Evolutionary conservation across 179 eudicot species (phyloP).

Genomic region (Nepenthes alata): DNA sequence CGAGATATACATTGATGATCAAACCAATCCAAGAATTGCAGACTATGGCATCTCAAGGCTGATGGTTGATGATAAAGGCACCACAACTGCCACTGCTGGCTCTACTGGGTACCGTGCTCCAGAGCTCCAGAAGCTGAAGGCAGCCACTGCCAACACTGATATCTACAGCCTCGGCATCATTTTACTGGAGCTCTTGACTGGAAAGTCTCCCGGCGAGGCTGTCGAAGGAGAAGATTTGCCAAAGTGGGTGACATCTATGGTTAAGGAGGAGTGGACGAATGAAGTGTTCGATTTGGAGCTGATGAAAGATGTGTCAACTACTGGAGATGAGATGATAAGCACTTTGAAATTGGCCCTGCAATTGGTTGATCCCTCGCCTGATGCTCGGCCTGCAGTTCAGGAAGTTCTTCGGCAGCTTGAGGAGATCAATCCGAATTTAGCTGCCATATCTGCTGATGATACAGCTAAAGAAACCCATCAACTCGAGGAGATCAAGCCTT

Average conservation of each 20-base stretch:
- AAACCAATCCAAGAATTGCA: slow-evolving; percentile 49
- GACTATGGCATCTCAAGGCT: slow-evolving; percentile 69
- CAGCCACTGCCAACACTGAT: slow-evolving; percentile 58
- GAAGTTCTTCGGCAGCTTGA: slow-evolving; percentile 68
- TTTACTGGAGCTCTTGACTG: slow-evolving; percentile 71
- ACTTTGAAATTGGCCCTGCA: slow-evolving; percentile 79
- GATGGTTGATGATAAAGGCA: slow-evolving; percentile 52
- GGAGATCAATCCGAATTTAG: slow-evolving; percentile 54
- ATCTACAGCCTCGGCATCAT: slow-evolving; percentile 86
- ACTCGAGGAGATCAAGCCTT: too few relatives aligned
- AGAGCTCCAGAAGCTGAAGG: slow-evolving; percentile 64
- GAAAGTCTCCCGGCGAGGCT: slow-evolving; percentile 79
- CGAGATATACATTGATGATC: slow-evolving; percentile 61
- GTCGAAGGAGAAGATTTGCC: slow-evolving; percentile 76
- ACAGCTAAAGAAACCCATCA: slow-evolving; percentile 15
- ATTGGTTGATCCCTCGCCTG: slow-evolving; percentile 79
- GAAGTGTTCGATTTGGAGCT: slow-evolving; percentile 90
- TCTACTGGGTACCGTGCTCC: slow-evolving; percentile 82
- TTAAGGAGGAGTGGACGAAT: slow-evolving; percentile 93
- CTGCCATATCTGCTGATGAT: slow-evolving; percentile 32
- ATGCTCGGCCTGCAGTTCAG: slow-evolving; percentile 63
- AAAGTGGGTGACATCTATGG: slow-evolving; percentile 87
- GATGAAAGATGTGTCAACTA: slow-evolving; percentile 49
- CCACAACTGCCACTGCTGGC: slow-evolving; percentile 61
- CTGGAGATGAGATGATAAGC: slow-evolving; percentile 72